Evolutionary conservation across 176 grass and related monocot species (phyloP), one percentile per base, ranked within the genome.

Genomic region (Musa acuminata): DNA sequence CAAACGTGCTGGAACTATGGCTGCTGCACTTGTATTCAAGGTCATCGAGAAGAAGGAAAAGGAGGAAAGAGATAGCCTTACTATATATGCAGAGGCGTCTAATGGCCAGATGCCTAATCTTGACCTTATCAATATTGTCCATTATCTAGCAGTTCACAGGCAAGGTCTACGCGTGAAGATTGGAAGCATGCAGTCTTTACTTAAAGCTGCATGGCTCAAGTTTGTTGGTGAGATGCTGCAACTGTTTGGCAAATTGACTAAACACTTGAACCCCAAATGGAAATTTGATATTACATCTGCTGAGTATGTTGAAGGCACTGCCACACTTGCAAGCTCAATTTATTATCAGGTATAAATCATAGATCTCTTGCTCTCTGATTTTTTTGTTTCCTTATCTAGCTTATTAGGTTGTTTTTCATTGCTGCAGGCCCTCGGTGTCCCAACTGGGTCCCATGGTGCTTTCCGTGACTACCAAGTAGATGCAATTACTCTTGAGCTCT

Each of bases 71-170:
- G 94, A 97, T 79, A 74, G 84, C 72, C 82, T 97, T 69, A 83
- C 73, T 29, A 93, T 97, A 74, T 93, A 85, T 87, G 85, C 90
- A 49, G 94, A 97, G 77, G 94, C 90, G 77, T 93, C 94, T 81
- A 97, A 97, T 85, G 94, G 94, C n/a, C 90, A 97, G 76, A 97
- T 97, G 94, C 94, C 94, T 62, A 97, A 97, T 75, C 83, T 97
- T 76, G 94, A 97, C 69, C 86, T 97, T 78, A 81, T 97, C 66
- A 97, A 97, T 87, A 87, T 93, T 13, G 87, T 91, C 52, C 90
- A 97, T 76, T 97, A 97, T 82, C 85, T 97, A 73, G 94, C 90
- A 85, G 94, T 97, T 70, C 94, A 93, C 64, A 92, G 94, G 72
- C 94, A 97, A 90, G 90, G 90, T 70, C 86, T 97, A 51, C 90